Evolutionary conservation across 176 grass and related monocot species (phyloP), one percentile per base, ranked within the genome.

Genomic region (Otatea glauca): DNA sequence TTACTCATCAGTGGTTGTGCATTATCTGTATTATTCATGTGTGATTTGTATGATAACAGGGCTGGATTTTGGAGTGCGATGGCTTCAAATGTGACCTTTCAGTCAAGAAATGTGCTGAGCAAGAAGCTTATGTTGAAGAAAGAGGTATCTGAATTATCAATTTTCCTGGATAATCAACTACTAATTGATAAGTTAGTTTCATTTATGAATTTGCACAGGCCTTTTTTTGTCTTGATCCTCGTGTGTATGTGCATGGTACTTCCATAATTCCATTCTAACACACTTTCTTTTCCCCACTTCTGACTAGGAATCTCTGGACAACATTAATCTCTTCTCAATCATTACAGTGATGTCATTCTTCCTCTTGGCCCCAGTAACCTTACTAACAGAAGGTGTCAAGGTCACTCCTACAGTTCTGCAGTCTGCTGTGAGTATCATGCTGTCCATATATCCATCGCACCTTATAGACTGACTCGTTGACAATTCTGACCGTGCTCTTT

Each of bases 81-180:
- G 88, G 92, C 92, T 86, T 99, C 97, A 63, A 92, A 96, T 86
- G 88, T 99, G 44, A 99, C 92, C 63, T 99, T 96, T 70, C 93
- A 99, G 79, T 99, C 93, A 65, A 86, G 93, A 77, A 99, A 99
- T 63, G 97, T 99, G 48, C 78, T 99, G 62, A 99, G 97, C 90
- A 99, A 96, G 84, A 96, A 99, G 82, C 89, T 96, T 75, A 94
- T 99, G 97, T 84, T 99, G 47, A 99, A 99, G 93, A 96, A 88
- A 91, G 90, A 99, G 93, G 92, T 96, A 81, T 83, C 18, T 21
- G 10, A 66, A 49, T 51, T 35, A 64, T 65, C 4, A 45, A 6
- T 91, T 67, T 20, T 72, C 38, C 21, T 58, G 43, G 43, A 67
- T 64, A 53, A 9, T 69, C 58, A 60, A 69, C n/a, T 58, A 14